Evolutionary conservation across 352 stramenopile genomes (phyloP).

Genomic region (Globisporangium echinulatum): DNA sequence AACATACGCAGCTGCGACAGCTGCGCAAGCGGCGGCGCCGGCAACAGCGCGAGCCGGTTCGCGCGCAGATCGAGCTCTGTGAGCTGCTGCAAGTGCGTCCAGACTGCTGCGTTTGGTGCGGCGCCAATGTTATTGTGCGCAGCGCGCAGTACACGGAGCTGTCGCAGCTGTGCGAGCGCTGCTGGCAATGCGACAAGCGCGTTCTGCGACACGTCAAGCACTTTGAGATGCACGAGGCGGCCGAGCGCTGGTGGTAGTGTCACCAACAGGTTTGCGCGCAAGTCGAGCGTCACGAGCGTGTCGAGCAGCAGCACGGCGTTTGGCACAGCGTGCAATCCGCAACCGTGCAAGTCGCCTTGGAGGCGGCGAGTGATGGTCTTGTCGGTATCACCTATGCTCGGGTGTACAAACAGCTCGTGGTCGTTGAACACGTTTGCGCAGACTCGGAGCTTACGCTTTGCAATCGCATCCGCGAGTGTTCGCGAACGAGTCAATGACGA

Average conservation of each 20-base stretch:
- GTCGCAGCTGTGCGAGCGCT: conserved; percentile 18
- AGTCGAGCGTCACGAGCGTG: conserved; percentile 29
- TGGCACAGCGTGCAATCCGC: conserved; percentile 19
- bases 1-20: conserved; percentile 11
- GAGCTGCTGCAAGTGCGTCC: conserved; percentile 24
- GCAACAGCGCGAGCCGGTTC: conserved; percentile 10
- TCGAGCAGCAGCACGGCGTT: conserved; percentile 29
- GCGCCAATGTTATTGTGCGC: conserved; percentile 56
- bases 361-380: too few species aligned
- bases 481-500: too few species aligned
- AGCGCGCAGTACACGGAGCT: conserved; percentile 31
- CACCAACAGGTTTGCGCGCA: conserved; percentile 44
- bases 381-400: too few species aligned
- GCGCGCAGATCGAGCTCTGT: conserved; percentile 29
- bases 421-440: conserved; percentile 7
- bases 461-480: conserved; percentile 23
- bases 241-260: conserved; percentile 32
- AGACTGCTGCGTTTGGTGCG: conserved; percentile 16
- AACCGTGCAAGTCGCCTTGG: conserved; percentile 2
- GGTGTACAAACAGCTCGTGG: conserved; percentile 12
- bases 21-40: conserved; percentile 4
- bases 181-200: conserved; percentile 33
- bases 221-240: conserved; percentile 25
- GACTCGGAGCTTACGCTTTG: conserved; percentile 28
- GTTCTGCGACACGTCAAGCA: conserved; percentile 59